Conservation (phyloP, 257 asterid genomes). For the Orobanche coerulescens region DNA sequence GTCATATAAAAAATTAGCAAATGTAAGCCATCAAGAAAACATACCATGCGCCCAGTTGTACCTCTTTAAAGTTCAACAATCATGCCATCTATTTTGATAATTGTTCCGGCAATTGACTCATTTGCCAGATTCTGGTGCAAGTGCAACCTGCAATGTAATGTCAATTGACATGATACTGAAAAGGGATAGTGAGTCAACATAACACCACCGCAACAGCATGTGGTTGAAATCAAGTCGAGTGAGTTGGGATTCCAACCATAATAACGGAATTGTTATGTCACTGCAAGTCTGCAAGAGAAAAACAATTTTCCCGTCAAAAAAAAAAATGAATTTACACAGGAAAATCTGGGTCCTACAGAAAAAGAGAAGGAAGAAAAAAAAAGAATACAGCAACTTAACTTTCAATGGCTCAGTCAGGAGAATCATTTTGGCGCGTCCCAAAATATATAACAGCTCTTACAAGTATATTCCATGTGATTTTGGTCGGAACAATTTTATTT, state of each 20-base stretch:
- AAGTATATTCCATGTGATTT: conserved; percentile 83
- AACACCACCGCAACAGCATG: conserved; percentile 8
- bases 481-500: conserved; percentile 54
- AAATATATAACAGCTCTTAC: conserved; percentile 67
- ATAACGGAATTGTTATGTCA: neutral
- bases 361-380: neutral
- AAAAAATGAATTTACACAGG: conserved; percentile 9
- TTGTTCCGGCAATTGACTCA: neutral
- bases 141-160: neutral
- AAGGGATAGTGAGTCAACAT: conserved; percentile 14
- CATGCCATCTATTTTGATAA: neutral
- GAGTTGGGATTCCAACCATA: neutral
- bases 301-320: conserved; percentile 6
- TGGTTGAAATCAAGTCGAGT: conserved; percentile 2
- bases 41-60: neutral
- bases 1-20: neutral
- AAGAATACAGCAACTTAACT: conserved; percentile 27
- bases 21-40: conserved; percentile 11
- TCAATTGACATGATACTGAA: neutral
- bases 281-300: conserved; percentile 17
- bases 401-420: conserved; percentile 10
- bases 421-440: conserved; percentile 27
- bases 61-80: conserved; percentile 11
- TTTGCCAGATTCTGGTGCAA: neutral
- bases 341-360: neutral